Evolutionary conservation across 192 early-diverging fungal species (phyloP).

Genomic region (Phycomyces blakesleeanus): DNA sequence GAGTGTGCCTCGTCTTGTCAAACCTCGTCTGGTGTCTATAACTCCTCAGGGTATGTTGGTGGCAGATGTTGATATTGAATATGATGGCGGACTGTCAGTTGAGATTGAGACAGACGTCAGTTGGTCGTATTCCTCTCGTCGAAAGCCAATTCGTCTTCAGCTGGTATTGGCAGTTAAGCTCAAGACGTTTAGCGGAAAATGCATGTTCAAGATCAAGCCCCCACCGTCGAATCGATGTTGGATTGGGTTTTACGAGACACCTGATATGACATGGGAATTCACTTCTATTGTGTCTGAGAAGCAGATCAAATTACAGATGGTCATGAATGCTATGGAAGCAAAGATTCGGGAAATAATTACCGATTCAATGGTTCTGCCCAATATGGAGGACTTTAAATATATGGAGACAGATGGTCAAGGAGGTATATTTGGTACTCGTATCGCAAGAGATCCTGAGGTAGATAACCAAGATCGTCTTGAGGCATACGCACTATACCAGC

Average conservation of each 20-base stretch:
- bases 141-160: constrained; percentile 65
- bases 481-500: neutral
- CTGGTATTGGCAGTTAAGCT: constrained; percentile 76
- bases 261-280: constrained; percentile 66
- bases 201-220: constrained; percentile 73
- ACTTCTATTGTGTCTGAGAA: constrained; percentile 82
- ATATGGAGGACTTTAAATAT: constrained; percentile 86
- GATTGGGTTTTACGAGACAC: constrained; percentile 81
- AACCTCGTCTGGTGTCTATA: constrained; percentile 68
- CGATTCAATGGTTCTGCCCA: constrained; percentile 76
- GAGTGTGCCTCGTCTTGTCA: constrained; percentile 72
- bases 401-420: constrained; percentile 54
- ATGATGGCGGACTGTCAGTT: constrained; percentile 51
- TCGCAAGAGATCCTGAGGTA: neutral
- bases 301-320: constrained; percentile 69
- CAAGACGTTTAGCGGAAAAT: constrained; percentile 65
- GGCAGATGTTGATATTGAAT: constrained; percentile 73
- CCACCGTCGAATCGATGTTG: constrained; percentile 81
- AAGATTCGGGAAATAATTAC: constrained; percentile 78
- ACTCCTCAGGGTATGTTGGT: constrained; percentile 69
- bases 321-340: constrained; percentile 84
- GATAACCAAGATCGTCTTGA: too few species aligned
- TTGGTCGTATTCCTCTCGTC: constrained; percentile 51
- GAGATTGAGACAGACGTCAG: constrained; percentile 70
- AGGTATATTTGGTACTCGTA: constrained; percentile 51